phyloP scores from a whole-genome alignment of 2,329 filamentous ascomycete species.

The Parastagonospora avenae region DNA sequence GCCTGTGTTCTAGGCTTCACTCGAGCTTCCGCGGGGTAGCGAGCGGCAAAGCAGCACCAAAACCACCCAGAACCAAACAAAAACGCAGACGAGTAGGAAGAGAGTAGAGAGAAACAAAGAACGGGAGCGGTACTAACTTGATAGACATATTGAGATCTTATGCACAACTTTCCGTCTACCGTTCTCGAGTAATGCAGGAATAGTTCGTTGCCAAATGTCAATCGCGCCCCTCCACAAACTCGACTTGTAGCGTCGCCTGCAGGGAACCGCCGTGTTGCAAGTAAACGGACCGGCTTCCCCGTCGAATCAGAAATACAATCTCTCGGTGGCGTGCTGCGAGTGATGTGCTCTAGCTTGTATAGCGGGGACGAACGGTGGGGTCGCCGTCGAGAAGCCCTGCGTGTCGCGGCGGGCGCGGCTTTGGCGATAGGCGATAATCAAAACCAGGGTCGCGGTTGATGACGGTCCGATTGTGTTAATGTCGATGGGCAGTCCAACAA shows the following conservation, averaged over 20 bases:
- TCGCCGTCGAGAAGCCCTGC: slow-evolving; percentile 10
- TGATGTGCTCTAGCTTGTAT: slow-evolving; percentile 23
- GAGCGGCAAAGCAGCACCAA: slow-evolving; percentile 6
- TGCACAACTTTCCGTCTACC: slow-evolving; percentile 9
- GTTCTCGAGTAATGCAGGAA: slow-evolving; percentile 26
- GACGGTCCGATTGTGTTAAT: not conserved
- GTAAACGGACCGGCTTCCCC: slow-evolving; percentile 23
- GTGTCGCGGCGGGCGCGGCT: slow-evolving; percentile 27
- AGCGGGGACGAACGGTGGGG: slow-evolving; percentile 25
- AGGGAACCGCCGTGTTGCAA: slow-evolving; percentile 23
- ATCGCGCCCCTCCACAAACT: slow-evolving; percentile 23
- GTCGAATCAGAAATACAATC: slow-evolving; percentile 22
- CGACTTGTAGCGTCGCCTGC: slow-evolving; percentile 12
- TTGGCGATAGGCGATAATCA: not conserved
- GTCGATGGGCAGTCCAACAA: not conserved
- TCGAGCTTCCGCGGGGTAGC: slow-evolving; percentile 9
- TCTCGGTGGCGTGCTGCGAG: slow-evolving; percentile 23
- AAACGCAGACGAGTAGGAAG: not conserved
- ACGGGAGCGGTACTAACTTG: slow-evolving; percentile 42
- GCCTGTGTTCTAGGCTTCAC: slow-evolving; percentile 2
- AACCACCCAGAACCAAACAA: not conserved
- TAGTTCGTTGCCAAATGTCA: slow-evolving; percentile 21
- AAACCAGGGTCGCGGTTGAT: not conserved
- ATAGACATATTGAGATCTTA: slow-evolving; percentile 42
- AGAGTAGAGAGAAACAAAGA: not conserved